Conservation (phyloP, 768 basidiomycete species). For the Lactarius hatsudake region DNA sequence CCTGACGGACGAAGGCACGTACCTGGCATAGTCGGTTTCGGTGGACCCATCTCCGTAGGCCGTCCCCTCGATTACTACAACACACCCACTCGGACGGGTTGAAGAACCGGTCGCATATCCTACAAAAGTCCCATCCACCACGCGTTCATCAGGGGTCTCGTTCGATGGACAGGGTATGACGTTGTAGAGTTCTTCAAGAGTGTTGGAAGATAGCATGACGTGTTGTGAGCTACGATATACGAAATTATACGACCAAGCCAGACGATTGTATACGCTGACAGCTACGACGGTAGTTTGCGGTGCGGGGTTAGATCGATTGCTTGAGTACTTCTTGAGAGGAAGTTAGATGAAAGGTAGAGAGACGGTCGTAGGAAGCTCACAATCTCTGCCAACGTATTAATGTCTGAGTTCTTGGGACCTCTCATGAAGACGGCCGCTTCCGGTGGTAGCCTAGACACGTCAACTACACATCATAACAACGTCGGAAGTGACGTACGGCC, state of each 20-base stretch:
- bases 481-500: slow-evolving; percentile 48
- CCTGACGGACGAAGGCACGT: slow-evolving; percentile 33
- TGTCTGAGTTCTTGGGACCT: slow-evolving; percentile 60
- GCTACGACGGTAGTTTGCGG: slow-evolving; percentile 49
- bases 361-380: slow-evolving; percentile 33
- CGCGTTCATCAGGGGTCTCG: slow-evolving; percentile 45
- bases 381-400: slow-evolving; percentile 50
- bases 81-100: slow-evolving; percentile 37
- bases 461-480: slow-evolving; percentile 13
- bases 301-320: slow-evolving; percentile 23
- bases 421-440: slow-evolving; percentile 63
- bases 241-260: slow-evolving; percentile 59
- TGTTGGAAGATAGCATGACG: slow-evolving; percentile 66
- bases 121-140: slow-evolving; percentile 33
- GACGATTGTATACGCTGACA: slow-evolving; percentile 57
- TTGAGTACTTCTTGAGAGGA: slow-evolving; percentile 12
- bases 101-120: slow-evolving; percentile 34
- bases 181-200: slow-evolving; percentile 58
- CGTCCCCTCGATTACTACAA: slow-evolving; percentile 60
- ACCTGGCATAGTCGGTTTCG: slow-evolving; percentile 57
- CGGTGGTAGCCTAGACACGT: slow-evolving; percentile 42
- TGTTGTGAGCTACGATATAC: slow-evolving; percentile 67
- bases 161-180: slow-evolving; percentile 62
- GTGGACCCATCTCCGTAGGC: slow-evolving; percentile 54
- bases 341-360: slow-evolving; percentile 20